Conservation (phyloP, 805 yeast genomes). For the Yamadazyma laniorum region DNA sequence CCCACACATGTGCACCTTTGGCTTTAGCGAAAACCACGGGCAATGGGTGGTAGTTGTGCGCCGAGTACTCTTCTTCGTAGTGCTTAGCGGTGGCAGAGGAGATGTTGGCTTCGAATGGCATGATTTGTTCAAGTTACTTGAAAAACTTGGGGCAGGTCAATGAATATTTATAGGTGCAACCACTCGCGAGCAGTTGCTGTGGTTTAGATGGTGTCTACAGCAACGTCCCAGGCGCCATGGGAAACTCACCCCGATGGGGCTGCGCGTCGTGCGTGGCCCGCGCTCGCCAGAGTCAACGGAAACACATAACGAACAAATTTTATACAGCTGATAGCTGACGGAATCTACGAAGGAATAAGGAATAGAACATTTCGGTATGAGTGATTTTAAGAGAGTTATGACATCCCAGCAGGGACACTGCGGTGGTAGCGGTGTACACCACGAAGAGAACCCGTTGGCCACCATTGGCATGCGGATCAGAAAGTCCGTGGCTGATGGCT, state of each 20-base stretch:
- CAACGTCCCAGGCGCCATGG: background rate
- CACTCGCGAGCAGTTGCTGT: background rate
- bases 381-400: conserved; percentile 8
- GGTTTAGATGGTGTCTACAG: background rate
- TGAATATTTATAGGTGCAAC: background rate
- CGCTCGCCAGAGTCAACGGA: too few species aligned
- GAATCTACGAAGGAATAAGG: too few species aligned
- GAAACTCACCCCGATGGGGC: background rate
- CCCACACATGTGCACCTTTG: conserved; percentile 93
- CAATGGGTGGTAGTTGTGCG: conserved; percentile 95
- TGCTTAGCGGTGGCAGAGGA: conserved; percentile 64
- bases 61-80: conserved; percentile 79
- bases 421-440: background rate
- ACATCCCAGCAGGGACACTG: too few species aligned
- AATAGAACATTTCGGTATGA: too few species aligned
- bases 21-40: conserved; percentile 93
- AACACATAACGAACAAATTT: too few species aligned
- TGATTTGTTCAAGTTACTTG: too few species aligned
- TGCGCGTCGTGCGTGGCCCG: too few species aligned
- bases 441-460: conserved; percentile 34
- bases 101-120: conserved; percentile 22
- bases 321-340: background rate
- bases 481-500: conserved; percentile 64
- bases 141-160: background rate
- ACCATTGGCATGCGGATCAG: conserved; percentile 72